phyloP scores from a whole-genome alignment of 2,329 filamentous ascomycete species.

The Blastomyces emzantsi region DNA sequence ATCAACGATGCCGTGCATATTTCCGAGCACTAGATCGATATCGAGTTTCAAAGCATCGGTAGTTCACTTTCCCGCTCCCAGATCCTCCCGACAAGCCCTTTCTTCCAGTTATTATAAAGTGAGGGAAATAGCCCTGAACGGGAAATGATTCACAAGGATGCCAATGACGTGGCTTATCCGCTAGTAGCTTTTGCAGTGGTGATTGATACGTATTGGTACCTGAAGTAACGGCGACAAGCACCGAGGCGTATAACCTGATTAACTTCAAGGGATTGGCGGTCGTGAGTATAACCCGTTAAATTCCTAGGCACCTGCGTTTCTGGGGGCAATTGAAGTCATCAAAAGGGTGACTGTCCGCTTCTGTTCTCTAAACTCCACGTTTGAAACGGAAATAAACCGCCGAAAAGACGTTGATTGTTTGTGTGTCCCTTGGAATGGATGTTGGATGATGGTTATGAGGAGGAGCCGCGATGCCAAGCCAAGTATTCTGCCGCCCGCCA shows the following conservation, averaged over 20 bases:
- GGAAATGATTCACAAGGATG: background rate
- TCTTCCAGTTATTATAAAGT: background rate
- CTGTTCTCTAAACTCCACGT: no score
- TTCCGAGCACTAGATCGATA: background rate
- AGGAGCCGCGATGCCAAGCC: background rate
- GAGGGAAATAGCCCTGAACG: background rate
- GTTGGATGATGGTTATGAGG: background rate
- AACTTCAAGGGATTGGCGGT: background rate
- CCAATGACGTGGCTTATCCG: background rate
- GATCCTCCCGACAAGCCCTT: background rate
- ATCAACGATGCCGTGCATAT: background rate
- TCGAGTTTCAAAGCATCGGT: background rate
- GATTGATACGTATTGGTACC: background rate
- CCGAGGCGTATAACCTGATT: background rate
- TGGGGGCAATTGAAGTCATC: background rate
- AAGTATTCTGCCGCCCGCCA: conserved; percentile 7
- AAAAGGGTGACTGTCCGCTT: no score
- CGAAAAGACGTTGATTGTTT: background rate
- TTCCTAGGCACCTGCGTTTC: background rate
- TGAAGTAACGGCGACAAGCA: background rate
- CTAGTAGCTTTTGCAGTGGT: background rate
- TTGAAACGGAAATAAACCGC: background rate
- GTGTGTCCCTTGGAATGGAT: background rate
- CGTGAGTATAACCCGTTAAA: background rate
- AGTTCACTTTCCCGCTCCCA: background rate